phyloP scores from a whole-genome alignment of 345 rosid species.

The Cardamine resedifolia region DNA sequence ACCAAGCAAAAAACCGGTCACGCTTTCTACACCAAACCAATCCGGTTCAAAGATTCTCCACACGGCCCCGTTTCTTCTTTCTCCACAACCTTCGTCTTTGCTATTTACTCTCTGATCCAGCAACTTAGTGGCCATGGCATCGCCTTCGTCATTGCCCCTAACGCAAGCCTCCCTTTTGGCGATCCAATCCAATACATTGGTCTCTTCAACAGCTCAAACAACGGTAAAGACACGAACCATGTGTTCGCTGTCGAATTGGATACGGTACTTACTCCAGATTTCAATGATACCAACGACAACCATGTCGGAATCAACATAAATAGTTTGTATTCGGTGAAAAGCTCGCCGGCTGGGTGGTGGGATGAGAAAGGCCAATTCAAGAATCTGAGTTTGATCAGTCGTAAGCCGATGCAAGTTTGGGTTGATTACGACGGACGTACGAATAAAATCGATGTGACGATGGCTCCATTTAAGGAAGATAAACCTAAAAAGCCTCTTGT shows the following conservation, averaged over 20 bases:
- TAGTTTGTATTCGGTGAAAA: slow-evolving; percentile 51
- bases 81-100: slow-evolving; percentile 73
- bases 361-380: slow-evolving; percentile 31
- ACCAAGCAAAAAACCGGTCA: slow-evolving; percentile 57
- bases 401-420: slow-evolving; percentile 81
- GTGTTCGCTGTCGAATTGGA: slow-evolving; percentile 80
- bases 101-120: slow-evolving; percentile 61
- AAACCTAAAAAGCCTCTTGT: slow-evolving; percentile 54
- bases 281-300: slow-evolving; percentile 70
- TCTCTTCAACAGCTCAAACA: slow-evolving; percentile 54
- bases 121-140: slow-evolving; percentile 81
- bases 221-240: slow-evolving; percentile 61
- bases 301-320: slow-evolving; percentile 81
- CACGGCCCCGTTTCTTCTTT: slow-evolving; percentile 56
- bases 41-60: slow-evolving; percentile 56
- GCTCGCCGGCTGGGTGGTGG: slow-evolving; percentile 52
- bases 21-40: slow-evolving; percentile 58
- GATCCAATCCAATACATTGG: slow-evolving; percentile 78
- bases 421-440: slow-evolving; percentile 65
- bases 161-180: slow-evolving; percentile 38
- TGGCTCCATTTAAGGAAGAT: slow-evolving; percentile 45
- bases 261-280: slow-evolving; percentile 70
- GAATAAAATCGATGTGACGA: slow-evolving; percentile 50
- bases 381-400: slow-evolving; percentile 59
- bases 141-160: slow-evolving; percentile 65